Conservation (phyloP, 2,329 filamentous ascomycete genomes). For the Sporothrix euskadiensis region DNA sequence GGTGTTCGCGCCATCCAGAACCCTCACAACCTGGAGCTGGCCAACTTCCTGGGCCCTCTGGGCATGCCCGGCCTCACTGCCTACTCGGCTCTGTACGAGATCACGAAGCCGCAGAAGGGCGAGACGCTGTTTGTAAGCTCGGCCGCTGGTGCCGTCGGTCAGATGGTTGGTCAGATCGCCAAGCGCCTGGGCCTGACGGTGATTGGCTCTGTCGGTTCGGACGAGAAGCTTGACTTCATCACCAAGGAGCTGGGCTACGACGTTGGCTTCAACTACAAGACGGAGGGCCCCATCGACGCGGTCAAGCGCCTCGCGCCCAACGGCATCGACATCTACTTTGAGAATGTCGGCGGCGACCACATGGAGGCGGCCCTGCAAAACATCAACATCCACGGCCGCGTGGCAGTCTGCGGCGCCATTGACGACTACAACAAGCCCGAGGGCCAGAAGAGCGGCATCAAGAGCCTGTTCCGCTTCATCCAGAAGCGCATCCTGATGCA, state of each 20-base stretch:
- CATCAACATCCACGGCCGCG: constrained; percentile 64
- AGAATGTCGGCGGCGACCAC: constrained; percentile 57
- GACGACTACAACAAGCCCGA: constrained; percentile 67
- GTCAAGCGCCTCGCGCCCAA: constrained; percentile 70
- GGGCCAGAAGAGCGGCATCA: constrained; percentile 63
- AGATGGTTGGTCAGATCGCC: constrained; percentile 79
- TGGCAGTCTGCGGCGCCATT: constrained; percentile 69
- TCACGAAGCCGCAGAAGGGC: constrained; percentile 70
- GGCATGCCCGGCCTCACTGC: constrained; percentile 51
- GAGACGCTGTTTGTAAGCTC: constrained; percentile 82
- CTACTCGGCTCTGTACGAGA: constrained; percentile 63
- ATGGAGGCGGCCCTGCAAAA: constrained; percentile 48
- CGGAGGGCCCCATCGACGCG: constrained; percentile 67
- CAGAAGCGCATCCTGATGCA: constrained; percentile 67
- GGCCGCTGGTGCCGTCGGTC: constrained; percentile 78
- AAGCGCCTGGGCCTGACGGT: constrained; percentile 78
- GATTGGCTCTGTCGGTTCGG: constrained; percentile 76
- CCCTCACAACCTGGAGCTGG: constrained; percentile 63
- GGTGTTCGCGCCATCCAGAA: constrained; percentile 63
- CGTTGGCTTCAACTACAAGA: constrained; percentile 84
- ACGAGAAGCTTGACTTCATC: constrained; percentile 74
- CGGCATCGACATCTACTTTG: constrained; percentile 69
- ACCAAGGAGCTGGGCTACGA: constrained; percentile 54
- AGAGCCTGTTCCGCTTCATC: constrained; percentile 66
- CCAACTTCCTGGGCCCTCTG: constrained; percentile 71